phyloP scores from a whole-genome alignment of 2,329 filamentous ascomycete species.

The Sporothrix brunneoviolacea region DNA sequence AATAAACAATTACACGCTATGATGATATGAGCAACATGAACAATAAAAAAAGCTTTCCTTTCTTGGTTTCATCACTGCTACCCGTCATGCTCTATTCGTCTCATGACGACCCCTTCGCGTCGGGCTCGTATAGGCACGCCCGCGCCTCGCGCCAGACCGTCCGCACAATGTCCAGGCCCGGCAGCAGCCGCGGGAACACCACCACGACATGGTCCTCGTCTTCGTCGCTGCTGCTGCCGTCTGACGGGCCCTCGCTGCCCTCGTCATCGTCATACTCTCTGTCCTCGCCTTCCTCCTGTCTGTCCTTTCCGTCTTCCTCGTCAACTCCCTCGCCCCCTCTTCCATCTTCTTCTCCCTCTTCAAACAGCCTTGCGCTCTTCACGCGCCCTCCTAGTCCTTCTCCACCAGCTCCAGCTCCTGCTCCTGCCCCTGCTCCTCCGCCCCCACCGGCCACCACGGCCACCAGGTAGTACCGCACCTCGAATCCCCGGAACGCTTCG shows the following conservation, averaged over 20 bases:
- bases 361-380: neutral
- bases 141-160: conserved; percentile 83
- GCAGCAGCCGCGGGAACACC: conserved; percentile 82
- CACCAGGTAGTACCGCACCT: conserved; percentile 81
- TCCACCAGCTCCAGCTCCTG: neutral
- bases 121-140: conserved; percentile 67
- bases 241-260: neutral
- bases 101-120: neutral
- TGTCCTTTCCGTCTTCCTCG: neutral
- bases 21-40: too few relatives aligned
- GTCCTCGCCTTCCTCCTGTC: neutral
- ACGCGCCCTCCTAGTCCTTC: neutral
- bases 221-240: conserved; percentile 34
- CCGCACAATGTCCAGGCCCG: conserved; percentile 68
- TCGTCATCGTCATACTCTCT: neutral
- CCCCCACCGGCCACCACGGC: conserved; percentile 57
- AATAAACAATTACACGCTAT: too few relatives aligned
- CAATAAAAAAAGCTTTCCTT: too few relatives aligned
- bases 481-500: conserved; percentile 89
- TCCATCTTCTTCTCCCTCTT: conserved; percentile 1
- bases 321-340: neutral
- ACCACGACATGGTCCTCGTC: conserved; percentile 84
- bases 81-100: too few relatives aligned
- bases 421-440: too few relatives aligned
- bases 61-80: too few relatives aligned